phyloP scores from a whole-genome alignment of 805 yeast species.

The Yamadazyma sp. region DNA sequence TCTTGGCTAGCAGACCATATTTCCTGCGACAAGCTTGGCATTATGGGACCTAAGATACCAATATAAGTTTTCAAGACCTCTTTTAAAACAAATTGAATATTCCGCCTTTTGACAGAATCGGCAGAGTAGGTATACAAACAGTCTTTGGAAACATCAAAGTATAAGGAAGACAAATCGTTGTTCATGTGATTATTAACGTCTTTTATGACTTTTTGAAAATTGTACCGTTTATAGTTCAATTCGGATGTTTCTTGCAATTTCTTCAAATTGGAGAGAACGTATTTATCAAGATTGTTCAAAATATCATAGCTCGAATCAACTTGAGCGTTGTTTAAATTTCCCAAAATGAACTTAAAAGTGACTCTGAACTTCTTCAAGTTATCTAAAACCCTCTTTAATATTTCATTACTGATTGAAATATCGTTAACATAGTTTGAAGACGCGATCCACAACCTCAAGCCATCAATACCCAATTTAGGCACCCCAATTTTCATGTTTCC shows the following conservation, averaged over 20 bases:
- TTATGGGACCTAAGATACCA: conserved; percentile 73
- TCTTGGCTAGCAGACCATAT: conserved; percentile 66
- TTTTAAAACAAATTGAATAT: conserved; percentile 65
- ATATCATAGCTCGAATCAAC: conserved; percentile 24
- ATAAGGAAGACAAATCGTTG: conserved; percentile 72
- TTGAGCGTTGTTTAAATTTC: conserved; percentile 53
- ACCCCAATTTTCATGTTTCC: conserved; percentile 49
- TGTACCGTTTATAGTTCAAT: conserved; percentile 52
- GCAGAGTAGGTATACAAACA: conserved; percentile 68
- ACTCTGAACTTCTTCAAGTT: conserved; percentile 78
- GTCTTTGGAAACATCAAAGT: conserved; percentile 86
- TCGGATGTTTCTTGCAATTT: conserved; percentile 44
- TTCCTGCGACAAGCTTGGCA: conserved; percentile 86
- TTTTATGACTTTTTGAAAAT: conserved; percentile 70
- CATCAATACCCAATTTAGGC: conserved; percentile 83
- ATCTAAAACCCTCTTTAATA: conserved; percentile 75
- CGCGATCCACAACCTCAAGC: conserved; percentile 87
- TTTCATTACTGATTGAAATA: conserved; percentile 68
- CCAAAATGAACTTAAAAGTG: conserved; percentile 77
- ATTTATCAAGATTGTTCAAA: conserved; percentile 54
- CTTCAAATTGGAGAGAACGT: conserved; percentile 55
- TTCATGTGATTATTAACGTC: conserved; percentile 71
- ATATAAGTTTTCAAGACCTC: conserved; percentile 60
- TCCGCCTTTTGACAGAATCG: conserved; percentile 49
- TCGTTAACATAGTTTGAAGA: conserved; percentile 85